These are phyloP conservation scores for Pulveroboletus sp. DNA, from an alignment of 768 basidiomycete genomes.

Conservation along the genomic window DNA sequence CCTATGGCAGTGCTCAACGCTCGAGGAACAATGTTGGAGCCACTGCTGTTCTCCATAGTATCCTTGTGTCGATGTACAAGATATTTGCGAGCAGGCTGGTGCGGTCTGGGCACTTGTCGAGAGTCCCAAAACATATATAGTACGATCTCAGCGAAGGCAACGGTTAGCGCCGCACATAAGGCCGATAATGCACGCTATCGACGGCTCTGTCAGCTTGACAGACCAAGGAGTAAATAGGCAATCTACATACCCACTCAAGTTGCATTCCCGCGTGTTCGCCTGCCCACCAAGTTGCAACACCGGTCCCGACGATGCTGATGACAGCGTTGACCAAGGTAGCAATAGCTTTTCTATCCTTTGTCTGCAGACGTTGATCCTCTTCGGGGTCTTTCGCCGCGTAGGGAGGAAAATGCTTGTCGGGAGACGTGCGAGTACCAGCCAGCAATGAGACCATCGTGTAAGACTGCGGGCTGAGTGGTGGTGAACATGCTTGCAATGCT, in stretches of 20 bases:
- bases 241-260: constrained; percentile 66
- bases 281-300: constrained; percentile 70
- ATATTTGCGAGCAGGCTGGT: constrained; percentile 5
- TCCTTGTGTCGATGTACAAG: constrained; percentile 5
- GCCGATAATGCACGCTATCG: constrained; percentile 57
- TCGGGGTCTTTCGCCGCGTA: constrained; percentile 45
- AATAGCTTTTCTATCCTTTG: constrained; percentile 59
- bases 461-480: constrained; percentile 44
- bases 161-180: constrained; percentile 54
- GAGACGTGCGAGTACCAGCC: constrained; percentile 75
- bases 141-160: constrained; percentile 64
- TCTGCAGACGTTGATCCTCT: constrained; percentile 40
- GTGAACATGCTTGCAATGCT: constrained; percentile 36
- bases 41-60: constrained; percentile 1
- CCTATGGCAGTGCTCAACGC: constrained; percentile 21
- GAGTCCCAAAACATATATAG: constrained; percentile 74
- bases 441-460: constrained; percentile 73
- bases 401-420: constrained; percentile 61
- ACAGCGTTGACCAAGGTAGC: constrained; percentile 67
- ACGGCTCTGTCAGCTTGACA: constrained; percentile 3
- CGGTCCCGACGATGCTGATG: constrained; percentile 62
- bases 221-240: not conserved
- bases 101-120: constrained; percentile 29
- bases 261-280: constrained; percentile 58
- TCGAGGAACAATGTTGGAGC: constrained; percentile 1